Evolutionary conservation across 352 stramenopile genomes (phyloP), one percentile per base, ranked within the genome.

Genomic region (Phytopythium vexans): DNA sequence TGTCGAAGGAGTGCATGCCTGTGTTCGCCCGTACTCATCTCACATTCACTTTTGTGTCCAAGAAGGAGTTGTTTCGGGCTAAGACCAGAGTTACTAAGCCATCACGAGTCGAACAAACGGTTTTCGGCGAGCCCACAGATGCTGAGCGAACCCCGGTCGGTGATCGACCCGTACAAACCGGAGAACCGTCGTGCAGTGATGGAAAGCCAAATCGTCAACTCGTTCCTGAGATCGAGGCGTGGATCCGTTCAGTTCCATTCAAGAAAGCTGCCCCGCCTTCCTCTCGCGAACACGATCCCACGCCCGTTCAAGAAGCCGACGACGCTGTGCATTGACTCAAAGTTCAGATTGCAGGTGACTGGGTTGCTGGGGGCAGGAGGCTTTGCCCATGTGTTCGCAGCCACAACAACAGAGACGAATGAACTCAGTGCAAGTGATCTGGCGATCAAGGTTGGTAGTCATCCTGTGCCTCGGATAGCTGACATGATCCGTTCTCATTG

Each of bases 341-440:
- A 64, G 21, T 52, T 76, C 33, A 56, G 48, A 34, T 42, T 84
- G 34, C 49, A 88, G 41, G 60, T 86, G 2, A 57, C 78, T 21
- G 78, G 78, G 6, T 60, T 88, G 36, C 62, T 94, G 7, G 84
- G 84, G 31, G 81, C 82, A 31, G 84, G 84, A 27, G 79, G 77
- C 12, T 94, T 92, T 54, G 82, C 84, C 9, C 70, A 74, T 54
- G 84, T 94, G 0, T 94, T 87, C 49, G 81, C 80, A 33, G 80
- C 68, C 4, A 76, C 62, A 16, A 47, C 79, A 42, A 40, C 62
- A 16, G 62, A 72, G n/a, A 57, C 43, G 11, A 14, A 58, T 27
- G 66, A 40, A 9, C 62, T 64, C 33, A 54, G 35, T 3, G 60
- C 49, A 21, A 56, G 15, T 38, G 62, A 54, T 27, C 74, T 88